phyloP scores from a whole-genome alignment of 2,329 filamentous ascomycete species.

The Lachnellula suecica region DNA sequence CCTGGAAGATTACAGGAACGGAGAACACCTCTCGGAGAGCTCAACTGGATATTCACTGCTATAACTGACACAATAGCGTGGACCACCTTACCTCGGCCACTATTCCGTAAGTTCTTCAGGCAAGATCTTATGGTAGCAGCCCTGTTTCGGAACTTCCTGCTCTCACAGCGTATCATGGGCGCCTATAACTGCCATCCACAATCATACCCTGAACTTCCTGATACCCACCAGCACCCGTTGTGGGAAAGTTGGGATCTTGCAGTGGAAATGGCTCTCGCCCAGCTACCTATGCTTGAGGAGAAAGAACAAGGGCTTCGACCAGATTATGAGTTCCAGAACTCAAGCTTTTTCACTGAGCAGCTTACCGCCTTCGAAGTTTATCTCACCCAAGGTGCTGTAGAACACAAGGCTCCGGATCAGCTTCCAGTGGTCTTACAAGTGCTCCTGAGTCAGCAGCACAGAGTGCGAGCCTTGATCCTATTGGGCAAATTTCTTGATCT shows the following conservation, averaged over 20 bases:
- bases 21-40: conserved; percentile 87
- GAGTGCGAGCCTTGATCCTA: conserved; percentile 85
- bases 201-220: conserved; percentile 86
- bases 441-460: conserved; percentile 90
- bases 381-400: conserved; percentile 76
- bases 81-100: conserved; percentile 85
- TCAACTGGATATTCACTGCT: conserved; percentile 99
- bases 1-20: conserved; percentile 90
- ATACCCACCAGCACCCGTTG: conserved; percentile 89
- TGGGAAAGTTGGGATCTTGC: conserved; percentile 99
- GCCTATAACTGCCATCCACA: conserved; percentile 95
- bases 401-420: conserved; percentile 88
- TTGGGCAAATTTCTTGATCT: conserved; percentile 92
- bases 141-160: conserved; percentile 90
- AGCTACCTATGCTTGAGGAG: conserved; percentile 81
- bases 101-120: conserved; percentile 96
- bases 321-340: conserved; percentile 92
- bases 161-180: conserved; percentile 93
- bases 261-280: conserved; percentile 89
- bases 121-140: conserved; percentile 99
- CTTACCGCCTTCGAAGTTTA: conserved; percentile 97
- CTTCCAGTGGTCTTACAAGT: conserved; percentile 95
- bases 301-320: conserved; percentile 62
- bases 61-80: conserved; percentile 99
- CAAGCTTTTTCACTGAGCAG: conserved; percentile 95